Conservation (phyloP, 768 basidiomycete species). For the Xerocomus spinulosus region DNA sequence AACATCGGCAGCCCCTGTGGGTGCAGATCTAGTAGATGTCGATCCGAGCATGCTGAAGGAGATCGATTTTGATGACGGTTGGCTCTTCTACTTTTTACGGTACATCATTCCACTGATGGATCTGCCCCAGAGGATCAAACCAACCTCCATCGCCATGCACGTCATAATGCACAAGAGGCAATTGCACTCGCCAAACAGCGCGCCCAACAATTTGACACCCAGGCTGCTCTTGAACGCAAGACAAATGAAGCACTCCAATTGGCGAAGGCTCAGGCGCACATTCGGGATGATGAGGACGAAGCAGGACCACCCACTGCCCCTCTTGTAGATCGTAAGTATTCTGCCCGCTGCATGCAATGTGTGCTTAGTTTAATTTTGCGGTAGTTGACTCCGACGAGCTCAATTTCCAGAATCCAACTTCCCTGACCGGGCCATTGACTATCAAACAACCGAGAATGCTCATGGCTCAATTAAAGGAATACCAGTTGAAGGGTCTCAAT, state of each 20-base stretch:
- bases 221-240: conserved; percentile 76
- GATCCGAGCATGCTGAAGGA: conserved; percentile 55
- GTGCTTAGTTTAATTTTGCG: conserved; percentile 2
- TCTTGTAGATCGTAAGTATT: conserved; percentile 66
- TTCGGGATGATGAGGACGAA: conserved; percentile 41
- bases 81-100: conserved; percentile 17
- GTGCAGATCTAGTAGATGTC: conserved; percentile 54
- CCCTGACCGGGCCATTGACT: conserved; percentile 75
- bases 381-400: conserved; percentile 93
- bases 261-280: conserved; percentile 50
- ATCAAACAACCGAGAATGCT: conserved; percentile 94
- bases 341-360: not conserved
- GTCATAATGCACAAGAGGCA: conserved; percentile 86
- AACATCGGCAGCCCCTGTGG: conserved; percentile 43
- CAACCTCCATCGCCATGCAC: conserved; percentile 81
- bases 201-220: conserved; percentile 81
- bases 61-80: conserved; percentile 91
- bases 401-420: conserved; percentile 98
- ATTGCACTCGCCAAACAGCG: conserved; percentile 71
- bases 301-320: conserved; percentile 35
- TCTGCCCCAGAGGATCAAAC: conserved; percentile 69
- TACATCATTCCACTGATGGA: conserved; percentile 2
- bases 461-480: conserved; percentile 95
- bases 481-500: conserved; percentile 95
- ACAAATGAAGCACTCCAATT: conserved; percentile 72